These are phyloP conservation scores for Neurospora sp. DNA, from an alignment of 495 filamentous ascomycete genomes.

Conservation along the genomic window DNA sequence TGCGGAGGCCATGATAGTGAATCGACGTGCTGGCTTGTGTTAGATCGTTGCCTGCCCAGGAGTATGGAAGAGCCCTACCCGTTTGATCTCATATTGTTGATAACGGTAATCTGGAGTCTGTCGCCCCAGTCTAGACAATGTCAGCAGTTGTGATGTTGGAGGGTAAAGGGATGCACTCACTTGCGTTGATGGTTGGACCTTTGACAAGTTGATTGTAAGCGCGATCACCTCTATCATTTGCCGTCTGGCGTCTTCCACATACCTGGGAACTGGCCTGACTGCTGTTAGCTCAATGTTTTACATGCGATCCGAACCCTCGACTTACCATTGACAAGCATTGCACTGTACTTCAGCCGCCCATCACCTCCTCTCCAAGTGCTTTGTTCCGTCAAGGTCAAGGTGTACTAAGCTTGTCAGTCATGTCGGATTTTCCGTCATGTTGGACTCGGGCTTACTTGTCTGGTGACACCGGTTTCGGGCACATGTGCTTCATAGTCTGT, in stretches of 20 bases:
- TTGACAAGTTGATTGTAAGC: conserved; percentile 1
- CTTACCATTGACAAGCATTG: conserved; percentile 36
- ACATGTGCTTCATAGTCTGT: conserved; percentile 23
- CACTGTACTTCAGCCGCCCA: conserved; percentile 27
- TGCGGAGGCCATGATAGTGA: conserved; percentile 47
- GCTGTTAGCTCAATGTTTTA: neutral
- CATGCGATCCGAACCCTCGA: neutral
- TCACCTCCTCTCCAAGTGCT: conserved; percentile 35
- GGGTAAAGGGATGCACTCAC: conserved; percentile 1
- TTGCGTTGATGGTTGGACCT: conserved; percentile 44
- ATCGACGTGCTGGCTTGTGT: conserved; percentile 25
- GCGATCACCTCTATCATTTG: neutral
- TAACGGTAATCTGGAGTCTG: conserved; percentile 43
- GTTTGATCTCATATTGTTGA: conserved; percentile 39
- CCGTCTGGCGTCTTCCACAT: neutral
- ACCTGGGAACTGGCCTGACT: conserved; percentile 21
- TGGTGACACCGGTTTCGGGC: conserved; percentile 18
- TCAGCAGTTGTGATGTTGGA: conserved; percentile 3
- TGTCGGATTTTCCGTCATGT: neutral
- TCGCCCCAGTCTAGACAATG: conserved; percentile 44
- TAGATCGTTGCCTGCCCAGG: neutral
- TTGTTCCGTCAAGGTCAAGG: conserved; percentile 25
- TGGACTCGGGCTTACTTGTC: conserved; percentile 10
- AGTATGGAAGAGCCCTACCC: conserved; percentile 10
- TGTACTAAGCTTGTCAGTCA: conserved; percentile 20